Conservation (phyloP, 2,329 filamentous ascomycete genomes). For the Sporothrix inflata region DNA sequence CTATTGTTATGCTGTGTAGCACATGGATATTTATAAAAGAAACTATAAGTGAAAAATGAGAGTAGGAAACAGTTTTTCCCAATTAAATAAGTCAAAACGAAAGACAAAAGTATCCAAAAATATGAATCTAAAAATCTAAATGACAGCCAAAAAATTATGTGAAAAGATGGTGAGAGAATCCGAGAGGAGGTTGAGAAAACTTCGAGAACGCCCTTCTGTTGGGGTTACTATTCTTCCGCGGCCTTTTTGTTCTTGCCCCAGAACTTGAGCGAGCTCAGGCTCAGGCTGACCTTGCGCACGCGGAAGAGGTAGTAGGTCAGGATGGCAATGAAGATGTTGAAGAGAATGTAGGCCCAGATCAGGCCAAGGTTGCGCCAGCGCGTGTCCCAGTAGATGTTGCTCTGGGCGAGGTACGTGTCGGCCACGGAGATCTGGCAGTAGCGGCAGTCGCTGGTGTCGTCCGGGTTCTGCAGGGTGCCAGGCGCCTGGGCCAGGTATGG, state of each 20-base stretch:
- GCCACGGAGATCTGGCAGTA: conserved; percentile 70
- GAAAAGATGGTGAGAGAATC: background rate
- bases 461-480: conserved; percentile 64
- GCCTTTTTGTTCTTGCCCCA: conserved; percentile 25
- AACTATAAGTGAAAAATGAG: background rate
- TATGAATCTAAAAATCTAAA: background rate
- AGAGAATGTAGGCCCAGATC: conserved; percentile 66
- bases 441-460: conserved; percentile 58
- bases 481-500: conserved; percentile 54
- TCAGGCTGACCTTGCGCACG: conserved; percentile 18
- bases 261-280: conserved; percentile 23
- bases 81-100: background rate
- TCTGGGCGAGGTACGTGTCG: conserved; percentile 58
- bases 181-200: no score
- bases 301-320: conserved; percentile 30
- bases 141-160: background rate
- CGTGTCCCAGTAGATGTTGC: conserved; percentile 56
- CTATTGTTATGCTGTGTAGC: background rate
- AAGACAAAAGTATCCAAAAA: background rate
- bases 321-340: conserved; percentile 65
- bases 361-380: conserved; percentile 73
- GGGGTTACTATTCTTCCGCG: background rate
- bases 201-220: no score
- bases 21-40: background rate
- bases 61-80: background rate